Percentiles rank a stretch among this genome's conserved stretches.
Conservation (phyloP, 179 eudicot species). For the Carnegiea gigantea region DNA sequence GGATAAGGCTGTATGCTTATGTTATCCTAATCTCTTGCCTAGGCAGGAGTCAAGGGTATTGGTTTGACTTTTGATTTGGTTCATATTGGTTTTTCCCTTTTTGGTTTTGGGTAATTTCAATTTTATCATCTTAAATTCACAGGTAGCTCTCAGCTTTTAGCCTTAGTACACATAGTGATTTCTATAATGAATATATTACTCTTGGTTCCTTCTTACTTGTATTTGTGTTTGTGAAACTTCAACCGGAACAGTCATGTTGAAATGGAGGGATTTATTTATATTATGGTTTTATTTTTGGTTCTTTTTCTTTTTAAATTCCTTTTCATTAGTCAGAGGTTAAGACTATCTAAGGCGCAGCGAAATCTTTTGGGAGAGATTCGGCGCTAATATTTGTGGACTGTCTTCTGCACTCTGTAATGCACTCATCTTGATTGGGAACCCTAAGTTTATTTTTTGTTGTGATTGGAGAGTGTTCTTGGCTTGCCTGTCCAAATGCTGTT, state of each 20-base stretch:
- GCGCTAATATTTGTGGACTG: too few species aligned
- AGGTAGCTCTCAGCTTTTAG: too few species aligned
- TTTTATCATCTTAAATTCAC: background rate
- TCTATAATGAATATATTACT: background rate
- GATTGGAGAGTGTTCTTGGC: too few species aligned
- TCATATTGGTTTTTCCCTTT: background rate
- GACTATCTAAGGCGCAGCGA: background rate
- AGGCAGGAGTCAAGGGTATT: background rate
- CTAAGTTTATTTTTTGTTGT: too few species aligned
- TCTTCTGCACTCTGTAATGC: background rate
- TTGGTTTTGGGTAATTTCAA: background rate
- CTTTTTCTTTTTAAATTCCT: background rate
- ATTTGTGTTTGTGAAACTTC: background rate
- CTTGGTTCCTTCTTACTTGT: background rate
- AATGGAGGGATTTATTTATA: background rate
- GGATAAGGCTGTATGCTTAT: background rate
- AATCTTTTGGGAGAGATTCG: conserved; percentile 3
- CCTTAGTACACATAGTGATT: background rate
- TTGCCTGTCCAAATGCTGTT: too few species aligned
- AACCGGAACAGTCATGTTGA: background rate
- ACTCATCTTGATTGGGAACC: too few species aligned
- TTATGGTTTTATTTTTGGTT: background rate
- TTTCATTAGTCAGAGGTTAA: background rate
- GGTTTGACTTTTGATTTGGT: background rate
- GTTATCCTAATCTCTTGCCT: background rate